Evolutionary conservation across 768 basidiomycete genomes (phyloP).

Genomic region (Phaeotremella fagi): DNA sequence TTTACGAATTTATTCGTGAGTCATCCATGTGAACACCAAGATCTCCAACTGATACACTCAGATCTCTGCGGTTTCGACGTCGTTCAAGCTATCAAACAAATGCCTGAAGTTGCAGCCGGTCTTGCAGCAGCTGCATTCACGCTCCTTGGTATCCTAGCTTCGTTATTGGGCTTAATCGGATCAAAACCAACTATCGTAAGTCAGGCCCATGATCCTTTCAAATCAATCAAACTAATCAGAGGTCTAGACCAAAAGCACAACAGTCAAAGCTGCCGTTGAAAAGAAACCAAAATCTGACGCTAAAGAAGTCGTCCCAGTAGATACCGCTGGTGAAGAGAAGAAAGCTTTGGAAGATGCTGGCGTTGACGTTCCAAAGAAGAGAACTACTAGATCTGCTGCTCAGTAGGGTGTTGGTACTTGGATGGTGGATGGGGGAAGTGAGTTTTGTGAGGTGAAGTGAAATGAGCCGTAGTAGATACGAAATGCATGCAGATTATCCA

Average conservation of each 20-base stretch:
- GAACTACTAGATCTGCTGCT: slow-evolving; percentile 28
- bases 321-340: slow-evolving; percentile 39
- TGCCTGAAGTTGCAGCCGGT: slow-evolving; percentile 80
- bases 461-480: too few species aligned
- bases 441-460: too few species aligned
- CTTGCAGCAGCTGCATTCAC: slow-evolving; percentile 70
- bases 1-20: slow-evolving; percentile 65
- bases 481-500: too few species aligned
- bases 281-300: slow-evolving; percentile 16
- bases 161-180: slow-evolving; percentile 72
- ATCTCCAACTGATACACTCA: neutral
- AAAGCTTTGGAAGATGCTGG: slow-evolving; percentile 35
- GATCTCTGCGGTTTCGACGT: slow-evolving; percentile 36
- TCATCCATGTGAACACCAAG: neutral
- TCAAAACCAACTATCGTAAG: slow-evolving; percentile 44
- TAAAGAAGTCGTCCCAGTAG: slow-evolving; percentile 31
- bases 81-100: slow-evolving; percentile 72
- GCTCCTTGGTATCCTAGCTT: slow-evolving; percentile 77
- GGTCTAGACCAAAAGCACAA: slow-evolving; percentile 51
- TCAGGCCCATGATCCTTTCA: slow-evolving; percentile 12
- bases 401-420: slow-evolving; percentile 9
- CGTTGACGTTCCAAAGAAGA: slow-evolving; percentile 28
- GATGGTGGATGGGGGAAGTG: too few species aligned
- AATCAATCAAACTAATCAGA: neutral
- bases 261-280: slow-evolving; percentile 56